Conservation (phyloP, 345 rosid genomes). For the Trapa incisa region DNA sequence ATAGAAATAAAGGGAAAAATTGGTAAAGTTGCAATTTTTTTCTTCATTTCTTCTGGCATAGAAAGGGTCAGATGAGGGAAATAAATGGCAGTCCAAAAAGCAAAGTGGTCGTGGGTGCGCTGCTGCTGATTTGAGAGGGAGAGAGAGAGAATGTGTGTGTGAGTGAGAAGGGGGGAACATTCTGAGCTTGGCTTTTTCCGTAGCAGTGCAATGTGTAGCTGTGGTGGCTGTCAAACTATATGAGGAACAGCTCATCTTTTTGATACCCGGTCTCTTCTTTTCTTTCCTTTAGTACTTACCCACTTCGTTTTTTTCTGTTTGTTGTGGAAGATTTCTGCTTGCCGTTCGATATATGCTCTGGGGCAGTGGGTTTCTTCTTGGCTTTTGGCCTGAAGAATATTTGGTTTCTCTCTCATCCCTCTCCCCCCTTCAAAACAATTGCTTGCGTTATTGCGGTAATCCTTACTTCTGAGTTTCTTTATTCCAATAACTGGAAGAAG, state of each 20-base stretch:
- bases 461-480: conserved; percentile 5
- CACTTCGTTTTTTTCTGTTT: neutral
- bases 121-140: conserved; percentile 13
- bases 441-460: conserved; percentile 1
- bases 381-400: conserved; percentile 6
- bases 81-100: neutral
- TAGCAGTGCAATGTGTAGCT: conserved; percentile 12
- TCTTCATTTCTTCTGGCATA: neutral
- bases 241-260: conserved; percentile 18
- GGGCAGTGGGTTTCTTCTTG: conserved; percentile 4
- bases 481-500: neutral
- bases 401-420: neutral
- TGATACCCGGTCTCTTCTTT: neutral
- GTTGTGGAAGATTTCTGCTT: conserved; percentile 4
- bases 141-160: too few species aligned
- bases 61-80: conserved; percentile 3
- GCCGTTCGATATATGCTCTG: conserved; percentile 6
- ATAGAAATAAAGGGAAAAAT: neutral
- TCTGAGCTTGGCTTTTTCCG: conserved; percentile 17
- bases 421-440: conserved; percentile 5
- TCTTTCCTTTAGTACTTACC: too few species aligned
- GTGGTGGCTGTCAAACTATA: conserved; percentile 16
- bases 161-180: conserved; percentile 8
- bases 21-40: conserved; percentile 1
- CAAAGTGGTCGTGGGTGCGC: conserved; percentile 13